Evolutionary conservation across 1,139 yeast genomes (phyloP).

Genomic region (Yamadazyma dendronema): DNA sequence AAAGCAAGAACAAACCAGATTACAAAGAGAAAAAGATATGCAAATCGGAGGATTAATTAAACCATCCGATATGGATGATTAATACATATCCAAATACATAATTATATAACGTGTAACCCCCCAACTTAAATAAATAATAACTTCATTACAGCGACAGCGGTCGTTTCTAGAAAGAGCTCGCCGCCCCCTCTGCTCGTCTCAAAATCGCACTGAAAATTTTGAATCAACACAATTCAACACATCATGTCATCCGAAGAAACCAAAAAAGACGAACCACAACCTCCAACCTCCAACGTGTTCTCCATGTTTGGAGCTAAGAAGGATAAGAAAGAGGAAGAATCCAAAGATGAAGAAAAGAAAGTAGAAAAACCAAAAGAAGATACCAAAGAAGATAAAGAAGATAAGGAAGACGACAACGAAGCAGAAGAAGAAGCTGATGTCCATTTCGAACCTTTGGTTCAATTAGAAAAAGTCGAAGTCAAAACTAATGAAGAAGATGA

Average conservation of each 20-base stretch:
- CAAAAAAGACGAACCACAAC: slow-evolving; percentile 32
- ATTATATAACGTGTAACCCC: too few species aligned
- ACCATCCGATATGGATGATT: slow-evolving; percentile 93
- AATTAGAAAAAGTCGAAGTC: slow-evolving; percentile 86
- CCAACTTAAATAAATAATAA: too few species aligned
- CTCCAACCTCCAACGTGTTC: slow-evolving; percentile 78
- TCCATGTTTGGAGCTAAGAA: slow-evolving; percentile 90
- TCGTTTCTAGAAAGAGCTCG: too few species aligned
- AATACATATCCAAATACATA: too few species aligned
- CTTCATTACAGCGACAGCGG: too few species aligned
- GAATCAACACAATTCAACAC: not conserved
- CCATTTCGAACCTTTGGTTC: slow-evolving; percentile 94
- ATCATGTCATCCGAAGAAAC: slow-evolving; percentile 40
- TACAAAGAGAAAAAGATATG: slow-evolving; percentile 78
- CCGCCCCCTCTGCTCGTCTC: too few species aligned
- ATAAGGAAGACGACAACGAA: slow-evolving; percentile 55
- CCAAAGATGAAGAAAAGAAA: slow-evolving; percentile 41
- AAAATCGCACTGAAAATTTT: not conserved
- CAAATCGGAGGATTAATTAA: slow-evolving; percentile 91
- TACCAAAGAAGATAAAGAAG: slow-evolving; percentile 27
- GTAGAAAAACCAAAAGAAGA: slow-evolving; percentile 31
- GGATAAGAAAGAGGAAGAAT: slow-evolving; percentile 52
- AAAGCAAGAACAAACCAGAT: slow-evolving; percentile 60
- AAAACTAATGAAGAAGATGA: slow-evolving; percentile 97
- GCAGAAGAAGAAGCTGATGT: slow-evolving; percentile 92